Percentiles rank a stretch among this genome's conserved stretches.
phyloP scores from a whole-genome alignment of 306 rosid species.

The Urtica urens region DNA sequence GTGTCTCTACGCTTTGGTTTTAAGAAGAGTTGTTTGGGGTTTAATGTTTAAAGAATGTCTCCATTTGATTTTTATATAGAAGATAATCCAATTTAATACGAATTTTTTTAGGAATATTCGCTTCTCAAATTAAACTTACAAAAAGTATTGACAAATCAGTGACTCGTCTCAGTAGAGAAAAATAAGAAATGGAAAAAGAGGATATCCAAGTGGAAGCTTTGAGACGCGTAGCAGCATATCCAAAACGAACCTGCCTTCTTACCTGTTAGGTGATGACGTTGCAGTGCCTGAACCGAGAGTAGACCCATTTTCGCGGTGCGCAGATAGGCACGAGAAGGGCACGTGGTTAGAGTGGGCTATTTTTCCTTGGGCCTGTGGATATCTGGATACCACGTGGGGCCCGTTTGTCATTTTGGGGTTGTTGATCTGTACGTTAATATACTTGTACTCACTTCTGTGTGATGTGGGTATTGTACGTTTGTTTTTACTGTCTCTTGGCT shows the following conservation, averaged over 20 bases:
- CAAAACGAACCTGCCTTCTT: slow-evolving; percentile 16
- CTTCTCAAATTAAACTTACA: background rate
- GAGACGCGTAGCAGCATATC: slow-evolving; percentile 23
- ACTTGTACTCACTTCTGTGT: background rate
- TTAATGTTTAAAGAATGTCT: background rate
- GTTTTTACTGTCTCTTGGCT: slow-evolving; percentile 4
- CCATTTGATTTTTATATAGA: background rate
- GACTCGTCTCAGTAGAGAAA: background rate
- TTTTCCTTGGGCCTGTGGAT: no score
- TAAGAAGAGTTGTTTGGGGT: background rate
- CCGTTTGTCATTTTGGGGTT: background rate
- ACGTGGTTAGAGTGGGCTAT: slow-evolving; percentile 23
- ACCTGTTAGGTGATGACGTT: slow-evolving; percentile 4
- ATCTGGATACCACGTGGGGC: background rate
- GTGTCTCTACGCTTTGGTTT: background rate
- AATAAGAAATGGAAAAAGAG: background rate
- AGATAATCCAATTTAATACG: background rate
- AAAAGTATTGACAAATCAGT: background rate
- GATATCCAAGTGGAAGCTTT: slow-evolving; percentile 12
- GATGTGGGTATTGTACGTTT: no score
- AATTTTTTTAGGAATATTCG: slow-evolving; percentile 23
- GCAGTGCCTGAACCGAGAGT: background rate
- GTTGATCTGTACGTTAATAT: background rate
- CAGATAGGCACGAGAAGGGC: slow-evolving; percentile 26
- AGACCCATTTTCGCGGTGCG: no score